A percentile compares a stretch with the other conserved stretches of the same genome.
phyloP scores from a whole-genome alignment of 2,329 filamentous ascomycete genomes.

The Geosmithia morbida region DNA sequence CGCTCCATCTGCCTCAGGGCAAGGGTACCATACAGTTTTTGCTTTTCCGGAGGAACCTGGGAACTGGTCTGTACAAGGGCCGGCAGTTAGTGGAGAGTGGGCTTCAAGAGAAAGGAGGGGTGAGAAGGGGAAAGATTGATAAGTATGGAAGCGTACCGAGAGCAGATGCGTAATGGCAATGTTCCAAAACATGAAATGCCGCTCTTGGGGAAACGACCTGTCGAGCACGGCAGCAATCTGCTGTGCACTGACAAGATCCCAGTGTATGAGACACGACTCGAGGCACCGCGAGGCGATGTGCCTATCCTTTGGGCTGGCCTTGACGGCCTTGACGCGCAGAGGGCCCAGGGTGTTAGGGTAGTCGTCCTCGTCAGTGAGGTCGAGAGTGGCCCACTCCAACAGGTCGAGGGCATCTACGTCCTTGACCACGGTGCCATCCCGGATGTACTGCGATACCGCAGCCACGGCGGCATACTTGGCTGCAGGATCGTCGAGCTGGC shows the following conservation, averaged over 20 bases:
- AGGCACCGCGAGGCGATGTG: slow-evolving; percentile 26
- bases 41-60: slow-evolving; percentile 31
- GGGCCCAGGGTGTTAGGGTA: slow-evolving; percentile 33
- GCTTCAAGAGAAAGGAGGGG: neutral
- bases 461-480: slow-evolving; percentile 29
- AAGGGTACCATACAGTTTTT: slow-evolving; percentile 34
- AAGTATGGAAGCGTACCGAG: slow-evolving; percentile 22
- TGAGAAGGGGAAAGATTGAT: neutral
- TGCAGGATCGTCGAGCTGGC: slow-evolving; percentile 32
- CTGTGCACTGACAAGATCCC: slow-evolving; percentile 42
- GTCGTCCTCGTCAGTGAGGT: slow-evolving; percentile 20
- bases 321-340: slow-evolving; percentile 34
- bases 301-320: slow-evolving; percentile 34
- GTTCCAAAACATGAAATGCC: slow-evolving; percentile 37
- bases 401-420: slow-evolving; percentile 38
- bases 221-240: slow-evolving; percentile 43
- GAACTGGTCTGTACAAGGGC: slow-evolving; percentile 21
- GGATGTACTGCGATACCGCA: slow-evolving; percentile 29
- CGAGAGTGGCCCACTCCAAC: slow-evolving; percentile 36
- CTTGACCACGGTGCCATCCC: slow-evolving; percentile 27
- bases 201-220: slow-evolving; percentile 31
- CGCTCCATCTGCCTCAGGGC: slow-evolving; percentile 35
- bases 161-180: slow-evolving; percentile 38
- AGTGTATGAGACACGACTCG: slow-evolving; percentile 36
- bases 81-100: neutral